These are phyloP conservation scores for Colletotrichum godetiae DNA, from an alignment of 2,329 filamentous ascomycete genomes.

Conservation along the genomic window DNA sequence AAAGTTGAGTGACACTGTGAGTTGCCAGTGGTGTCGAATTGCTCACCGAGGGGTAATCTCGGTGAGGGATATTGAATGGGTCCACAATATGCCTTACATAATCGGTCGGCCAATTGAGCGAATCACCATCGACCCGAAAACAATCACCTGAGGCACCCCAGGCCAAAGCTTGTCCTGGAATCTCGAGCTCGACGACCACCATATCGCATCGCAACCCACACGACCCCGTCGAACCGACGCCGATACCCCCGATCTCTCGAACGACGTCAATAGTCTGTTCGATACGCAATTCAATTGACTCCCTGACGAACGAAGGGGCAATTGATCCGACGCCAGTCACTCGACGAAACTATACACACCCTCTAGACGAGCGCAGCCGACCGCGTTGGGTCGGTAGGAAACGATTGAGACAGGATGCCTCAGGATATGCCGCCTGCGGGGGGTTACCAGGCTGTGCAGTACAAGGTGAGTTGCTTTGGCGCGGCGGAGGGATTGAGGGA, in stretches of 20 bases:
- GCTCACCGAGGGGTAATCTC: neutral
- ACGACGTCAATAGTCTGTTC: neutral
- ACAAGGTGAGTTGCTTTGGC: slow-evolving; percentile 76
- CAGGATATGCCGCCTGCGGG: slow-evolving; percentile 97
- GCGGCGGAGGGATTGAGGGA: neutral
- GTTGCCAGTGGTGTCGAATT: no score
- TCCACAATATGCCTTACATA: slow-evolving; percentile 4
- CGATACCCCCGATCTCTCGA: neutral
- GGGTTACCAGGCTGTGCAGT: slow-evolving; percentile 97
- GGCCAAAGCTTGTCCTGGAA: slow-evolving; percentile 31
- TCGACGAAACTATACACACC: neutral
- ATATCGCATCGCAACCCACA: slow-evolving; percentile 6
- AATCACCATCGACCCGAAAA: slow-evolving; percentile 30
- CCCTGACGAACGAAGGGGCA: neutral
- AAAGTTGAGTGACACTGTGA: neutral
- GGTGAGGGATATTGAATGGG: slow-evolving; percentile 11
- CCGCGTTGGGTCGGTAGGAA: slow-evolving; percentile 33
- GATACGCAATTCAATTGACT: neutral
- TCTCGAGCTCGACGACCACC: slow-evolving; percentile 27
- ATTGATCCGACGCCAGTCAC: neutral
- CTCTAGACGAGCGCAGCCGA: slow-evolving; percentile 29
- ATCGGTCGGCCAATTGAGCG: slow-evolving; percentile 21
- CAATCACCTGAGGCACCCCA: slow-evolving; percentile 25
- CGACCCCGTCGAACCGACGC: slow-evolving; percentile 12
- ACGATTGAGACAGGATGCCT: slow-evolving; percentile 74